These are phyloP conservation scores for Penicillium sp. DNA, from an alignment of 2,329 filamentous ascomycete species.

Conservation along the genomic window DNA sequence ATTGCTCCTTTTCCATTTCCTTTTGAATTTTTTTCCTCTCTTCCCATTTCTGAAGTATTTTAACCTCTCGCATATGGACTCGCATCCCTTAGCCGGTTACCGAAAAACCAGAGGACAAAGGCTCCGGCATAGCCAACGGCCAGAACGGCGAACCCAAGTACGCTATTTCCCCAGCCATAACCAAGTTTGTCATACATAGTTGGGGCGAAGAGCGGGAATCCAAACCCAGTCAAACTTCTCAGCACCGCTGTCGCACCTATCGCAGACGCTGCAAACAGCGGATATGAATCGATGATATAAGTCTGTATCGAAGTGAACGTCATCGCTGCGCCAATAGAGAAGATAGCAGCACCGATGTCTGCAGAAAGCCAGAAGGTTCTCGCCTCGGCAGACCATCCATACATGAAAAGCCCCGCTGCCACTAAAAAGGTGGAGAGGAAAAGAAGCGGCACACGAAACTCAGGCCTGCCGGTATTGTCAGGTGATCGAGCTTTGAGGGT, in stretches of 20 bases:
- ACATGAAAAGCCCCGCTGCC: background rate
- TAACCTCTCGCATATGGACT: background rate
- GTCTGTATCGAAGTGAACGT: conserved; percentile 43
- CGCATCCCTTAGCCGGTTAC: background rate
- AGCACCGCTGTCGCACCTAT: conserved; percentile 52
- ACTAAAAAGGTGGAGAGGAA: background rate
- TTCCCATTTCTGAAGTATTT: too few species aligned
- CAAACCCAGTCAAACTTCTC: conserved; percentile 51
- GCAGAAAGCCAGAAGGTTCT: background rate
- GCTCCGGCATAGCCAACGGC: conserved; percentile 27
- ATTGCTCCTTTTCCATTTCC: too few species aligned
- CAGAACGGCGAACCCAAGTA: conserved; percentile 51
- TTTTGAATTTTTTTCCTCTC: too few species aligned
- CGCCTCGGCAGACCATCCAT: background rate
- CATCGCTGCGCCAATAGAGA: background rate
- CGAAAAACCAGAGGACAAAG: background rate
- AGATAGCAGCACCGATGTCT: background rate
- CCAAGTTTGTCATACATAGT: conserved; percentile 35
- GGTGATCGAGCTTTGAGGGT: too few species aligned
- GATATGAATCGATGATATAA: conserved; percentile 54
- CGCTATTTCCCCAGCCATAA: conserved; percentile 41
- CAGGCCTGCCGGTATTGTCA: background rate
- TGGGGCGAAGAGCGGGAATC: conserved; percentile 55
- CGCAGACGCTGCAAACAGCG: conserved; percentile 40
- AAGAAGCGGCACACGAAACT: background rate